These are phyloP conservation scores for Aspergillus unguis DNA, from an alignment of 2,329 filamentous ascomycete genomes.

Conservation along the genomic window DNA sequence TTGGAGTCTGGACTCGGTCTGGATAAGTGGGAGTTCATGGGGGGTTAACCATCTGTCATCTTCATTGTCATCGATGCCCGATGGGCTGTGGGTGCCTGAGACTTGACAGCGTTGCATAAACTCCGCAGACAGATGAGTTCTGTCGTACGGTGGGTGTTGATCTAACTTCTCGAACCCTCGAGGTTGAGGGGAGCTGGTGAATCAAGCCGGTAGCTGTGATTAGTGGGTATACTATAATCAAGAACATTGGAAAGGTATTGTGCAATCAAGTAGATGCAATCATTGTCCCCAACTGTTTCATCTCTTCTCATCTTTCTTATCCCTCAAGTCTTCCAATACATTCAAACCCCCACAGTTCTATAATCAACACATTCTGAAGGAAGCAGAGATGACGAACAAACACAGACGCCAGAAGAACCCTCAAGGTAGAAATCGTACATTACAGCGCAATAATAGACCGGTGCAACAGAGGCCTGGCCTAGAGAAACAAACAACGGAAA, in stretches of 20 bases:
- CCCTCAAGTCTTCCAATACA: conserved; percentile 10
- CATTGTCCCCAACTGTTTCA: background rate
- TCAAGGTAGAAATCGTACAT: conserved; percentile 5
- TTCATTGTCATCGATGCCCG: too few relatives aligned
- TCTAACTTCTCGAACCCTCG: too few relatives aligned
- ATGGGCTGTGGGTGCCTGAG: too few relatives aligned
- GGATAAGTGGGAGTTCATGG: too few relatives aligned
- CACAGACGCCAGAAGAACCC: background rate
- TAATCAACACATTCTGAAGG: conserved; percentile 17
- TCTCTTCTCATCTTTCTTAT: background rate
- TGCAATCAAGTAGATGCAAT: conserved; percentile 4
- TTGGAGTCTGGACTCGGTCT: too few relatives aligned
- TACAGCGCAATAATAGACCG: conserved; percentile 14
- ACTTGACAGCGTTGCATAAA: too few relatives aligned
- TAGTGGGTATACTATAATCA: conserved; percentile 4
- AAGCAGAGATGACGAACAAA: conserved; percentile 3
- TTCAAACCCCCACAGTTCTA: conserved; percentile 20
- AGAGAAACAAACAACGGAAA: background rate
- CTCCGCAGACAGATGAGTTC: too few relatives aligned
- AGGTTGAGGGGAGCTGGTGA: too few relatives aligned
- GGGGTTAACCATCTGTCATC: too few relatives aligned
- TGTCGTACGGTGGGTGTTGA: too few relatives aligned
- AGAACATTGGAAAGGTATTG: conserved; percentile 9
- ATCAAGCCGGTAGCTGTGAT: too few relatives aligned
- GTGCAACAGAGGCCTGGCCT: conserved; percentile 3